Evolutionary conservation across 495 filamentous ascomycete species (phyloP).

Genomic region (Tuber magnatum): DNA sequence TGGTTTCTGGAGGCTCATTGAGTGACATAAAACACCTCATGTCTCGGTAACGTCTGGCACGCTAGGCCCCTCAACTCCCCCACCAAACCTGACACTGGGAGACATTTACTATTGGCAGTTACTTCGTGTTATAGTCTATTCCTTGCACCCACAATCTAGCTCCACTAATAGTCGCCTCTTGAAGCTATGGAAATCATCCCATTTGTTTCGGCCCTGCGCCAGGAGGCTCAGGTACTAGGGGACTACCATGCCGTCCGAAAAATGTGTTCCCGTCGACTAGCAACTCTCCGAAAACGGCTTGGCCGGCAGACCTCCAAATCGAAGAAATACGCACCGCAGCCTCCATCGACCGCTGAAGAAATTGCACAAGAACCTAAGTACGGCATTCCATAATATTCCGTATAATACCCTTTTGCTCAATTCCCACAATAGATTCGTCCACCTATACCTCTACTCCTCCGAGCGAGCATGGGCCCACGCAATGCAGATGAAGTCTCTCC

Average conservation of each 20-base stretch:
- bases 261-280: constrained; percentile 72
- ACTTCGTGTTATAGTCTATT: neutral
- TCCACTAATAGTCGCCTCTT: neutral
- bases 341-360: constrained; percentile 66
- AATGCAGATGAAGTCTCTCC: constrained; percentile 82
- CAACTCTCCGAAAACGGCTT: constrained; percentile 76
- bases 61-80: neutral
- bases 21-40: neutral
- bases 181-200: constrained; percentile 78
- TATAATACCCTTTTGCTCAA: constrained; percentile 25
- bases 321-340: constrained; percentile 70
- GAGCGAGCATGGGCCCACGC: constrained; percentile 96
- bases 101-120: neutral
- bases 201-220: constrained; percentile 66
- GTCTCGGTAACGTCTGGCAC: neutral
- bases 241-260: constrained; percentile 80
- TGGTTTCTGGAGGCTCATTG: neutral
- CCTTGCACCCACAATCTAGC: neutral
- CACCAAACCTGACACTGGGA: neutral
- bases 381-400: constrained; percentile 27
- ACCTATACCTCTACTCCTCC: constrained; percentile 71
- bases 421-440: constrained; percentile 55
- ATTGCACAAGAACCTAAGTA: constrained; percentile 72
- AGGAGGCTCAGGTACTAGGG: constrained; percentile 74
- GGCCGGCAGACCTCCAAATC: constrained; percentile 72